A percentile compares a stretch with the other conserved stretches of the same genome.
Evolutionary conservation across 208 protist genomes (phyloP).

Genomic region (Phytomonas francai): DNA sequence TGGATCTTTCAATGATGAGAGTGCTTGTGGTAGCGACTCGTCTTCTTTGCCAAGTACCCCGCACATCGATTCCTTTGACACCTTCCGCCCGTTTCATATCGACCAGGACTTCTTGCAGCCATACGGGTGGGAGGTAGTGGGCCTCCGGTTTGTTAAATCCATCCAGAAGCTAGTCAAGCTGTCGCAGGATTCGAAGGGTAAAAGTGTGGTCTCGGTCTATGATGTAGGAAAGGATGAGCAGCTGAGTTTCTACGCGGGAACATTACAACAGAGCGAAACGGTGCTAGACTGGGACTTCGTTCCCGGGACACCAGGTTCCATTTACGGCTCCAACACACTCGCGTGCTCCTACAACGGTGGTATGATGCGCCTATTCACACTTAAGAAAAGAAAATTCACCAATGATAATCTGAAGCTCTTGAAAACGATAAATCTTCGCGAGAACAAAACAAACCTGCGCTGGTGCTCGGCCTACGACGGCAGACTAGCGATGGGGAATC

Average conservation of each 20-base stretch:
- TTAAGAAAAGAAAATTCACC: constrained; percentile 22
- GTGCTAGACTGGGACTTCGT: constrained; percentile 35
- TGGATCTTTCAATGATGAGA: neutral
- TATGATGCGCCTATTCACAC: constrained; percentile 21
- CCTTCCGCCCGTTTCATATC: constrained; percentile 33
- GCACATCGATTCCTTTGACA: constrained; percentile 9
- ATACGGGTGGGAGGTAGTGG: constrained; percentile 10
- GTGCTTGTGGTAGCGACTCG: neutral
- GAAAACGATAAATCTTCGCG: constrained; percentile 17
- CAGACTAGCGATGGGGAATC: constrained; percentile 31
- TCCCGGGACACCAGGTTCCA: constrained; percentile 15
- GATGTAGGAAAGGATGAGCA: constrained; percentile 17
- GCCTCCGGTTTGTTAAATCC: constrained; percentile 21
- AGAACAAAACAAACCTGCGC: constrained; percentile 33
- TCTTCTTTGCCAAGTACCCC: neutral
- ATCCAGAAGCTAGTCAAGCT: constrained; percentile 22
- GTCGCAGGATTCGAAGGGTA: constrained; percentile 17
- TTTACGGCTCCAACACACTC: constrained; percentile 20
- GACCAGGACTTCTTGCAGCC: constrained; percentile 15
- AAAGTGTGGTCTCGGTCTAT: constrained; percentile 15
- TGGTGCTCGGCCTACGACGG: constrained; percentile 29
- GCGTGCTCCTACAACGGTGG: constrained; percentile 37
- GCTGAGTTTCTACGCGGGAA: constrained; percentile 15
- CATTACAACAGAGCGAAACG: constrained; percentile 14
- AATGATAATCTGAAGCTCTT: constrained; percentile 19